Evolutionary conservation across 768 basidiomycete species (phyloP).

Genomic region (Kwoniella bestiolae): DNA sequence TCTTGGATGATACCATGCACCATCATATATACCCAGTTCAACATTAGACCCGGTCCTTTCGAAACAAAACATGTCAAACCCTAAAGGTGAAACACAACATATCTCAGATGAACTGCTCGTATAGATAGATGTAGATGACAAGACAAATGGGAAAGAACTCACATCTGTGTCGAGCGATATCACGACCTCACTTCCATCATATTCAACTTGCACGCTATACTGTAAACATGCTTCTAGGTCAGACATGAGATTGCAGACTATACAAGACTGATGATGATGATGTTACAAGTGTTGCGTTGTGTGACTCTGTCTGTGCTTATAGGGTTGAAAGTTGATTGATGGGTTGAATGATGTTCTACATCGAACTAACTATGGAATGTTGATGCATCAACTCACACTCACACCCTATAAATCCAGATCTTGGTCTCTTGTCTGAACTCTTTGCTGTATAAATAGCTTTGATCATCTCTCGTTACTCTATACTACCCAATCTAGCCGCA

Average conservation of each 20-base stretch:
- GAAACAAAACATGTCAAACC: not conserved
- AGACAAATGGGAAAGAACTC: too few species aligned
- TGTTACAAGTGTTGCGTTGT: not conserved
- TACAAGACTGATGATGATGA: too few species aligned
- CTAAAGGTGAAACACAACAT: not conserved
- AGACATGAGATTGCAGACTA: not conserved
- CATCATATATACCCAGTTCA: not conserved
- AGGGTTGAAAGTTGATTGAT: constrained; percentile 8
- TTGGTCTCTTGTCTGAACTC: too few species aligned
- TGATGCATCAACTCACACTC: constrained; percentile 1
- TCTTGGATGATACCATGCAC: not conserved
- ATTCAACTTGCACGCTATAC: too few species aligned
- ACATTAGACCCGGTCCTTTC: not conserved
- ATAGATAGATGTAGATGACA: too few species aligned
- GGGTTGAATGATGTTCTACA: constrained; percentile 23
- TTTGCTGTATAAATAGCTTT: too few species aligned
- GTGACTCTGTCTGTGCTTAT: constrained; percentile 10
- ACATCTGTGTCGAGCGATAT: too few species aligned
- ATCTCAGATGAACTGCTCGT: not conserved
- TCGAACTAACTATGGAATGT: too few species aligned
- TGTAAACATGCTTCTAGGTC: not conserved
- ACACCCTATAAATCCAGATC: not conserved
- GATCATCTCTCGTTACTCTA: too few species aligned
- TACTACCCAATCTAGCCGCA: not conserved
- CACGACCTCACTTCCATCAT: too few species aligned